Conservation (phyloP, 1,284 basidiomycete genomes). For the Xerocomus amazonicus region DNA sequence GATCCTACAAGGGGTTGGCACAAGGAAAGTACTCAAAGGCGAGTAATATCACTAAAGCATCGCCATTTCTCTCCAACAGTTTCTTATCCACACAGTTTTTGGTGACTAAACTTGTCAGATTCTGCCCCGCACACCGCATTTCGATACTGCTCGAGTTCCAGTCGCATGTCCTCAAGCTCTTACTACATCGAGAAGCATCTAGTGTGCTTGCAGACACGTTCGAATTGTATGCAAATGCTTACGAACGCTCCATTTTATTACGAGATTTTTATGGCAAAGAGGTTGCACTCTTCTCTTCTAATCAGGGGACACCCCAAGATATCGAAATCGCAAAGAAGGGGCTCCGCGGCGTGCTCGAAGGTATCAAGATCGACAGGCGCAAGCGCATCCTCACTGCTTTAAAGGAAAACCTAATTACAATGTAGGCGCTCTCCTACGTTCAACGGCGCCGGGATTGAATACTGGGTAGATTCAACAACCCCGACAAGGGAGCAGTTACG, state of each 20-base stretch:
- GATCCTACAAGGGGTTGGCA: constrained; percentile 70
- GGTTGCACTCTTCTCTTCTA: constrained; percentile 65
- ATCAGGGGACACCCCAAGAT: constrained; percentile 51
- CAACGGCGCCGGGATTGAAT: background rate
- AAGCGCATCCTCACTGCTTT: constrained; percentile 65
- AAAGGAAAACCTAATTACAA: constrained; percentile 70
- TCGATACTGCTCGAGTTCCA: constrained; percentile 77
- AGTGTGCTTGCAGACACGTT: constrained; percentile 82
- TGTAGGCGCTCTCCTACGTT: constrained; percentile 47
- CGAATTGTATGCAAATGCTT: constrained; percentile 80
- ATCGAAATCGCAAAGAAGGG: constrained; percentile 64
- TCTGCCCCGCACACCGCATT: constrained; percentile 68
- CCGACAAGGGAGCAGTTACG: constrained; percentile 82
- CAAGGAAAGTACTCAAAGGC: constrained; percentile 90
- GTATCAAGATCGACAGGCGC: constrained; percentile 57
- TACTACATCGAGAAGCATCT: constrained; percentile 81
- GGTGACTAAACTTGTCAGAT: constrained; percentile 77
- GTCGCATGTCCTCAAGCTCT: constrained; percentile 64
- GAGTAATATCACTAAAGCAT: constrained; percentile 12
- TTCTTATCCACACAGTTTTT: constrained; percentile 57
- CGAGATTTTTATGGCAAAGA: constrained; percentile 90
- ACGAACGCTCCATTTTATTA: constrained; percentile 74
- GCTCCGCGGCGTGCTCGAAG: constrained; percentile 63
- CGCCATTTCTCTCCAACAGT: background rate
- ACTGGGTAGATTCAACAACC: constrained; percentile 72